phyloP scores from a whole-genome alignment of 306 rosid species.

The Luffa acutangula region DNA sequence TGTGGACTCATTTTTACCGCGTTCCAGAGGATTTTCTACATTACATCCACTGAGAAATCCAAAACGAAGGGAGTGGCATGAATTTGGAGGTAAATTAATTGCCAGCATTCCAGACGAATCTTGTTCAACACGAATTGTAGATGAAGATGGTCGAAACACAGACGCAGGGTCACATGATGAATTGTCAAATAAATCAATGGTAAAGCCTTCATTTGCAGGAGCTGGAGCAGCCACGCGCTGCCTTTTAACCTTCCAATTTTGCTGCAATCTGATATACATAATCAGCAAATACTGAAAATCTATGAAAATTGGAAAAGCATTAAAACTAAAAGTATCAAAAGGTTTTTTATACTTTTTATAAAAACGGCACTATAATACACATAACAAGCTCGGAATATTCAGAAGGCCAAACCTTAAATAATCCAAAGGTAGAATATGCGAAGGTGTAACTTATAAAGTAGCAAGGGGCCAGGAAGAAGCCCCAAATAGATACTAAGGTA shows the following conservation, averaged over 20 bases:
- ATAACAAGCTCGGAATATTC: not conserved
- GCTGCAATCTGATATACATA: constrained; percentile 73
- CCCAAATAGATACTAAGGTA: not conserved
- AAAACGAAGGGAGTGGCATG: constrained; percentile 58
- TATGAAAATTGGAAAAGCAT: not conserved
- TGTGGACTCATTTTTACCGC: constrained; percentile 20
- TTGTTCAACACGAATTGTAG: constrained; percentile 65
- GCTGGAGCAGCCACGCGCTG: constrained; percentile 65
- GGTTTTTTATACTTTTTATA: not conserved
- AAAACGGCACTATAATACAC: not conserved
- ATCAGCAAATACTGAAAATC: constrained; percentile 13
- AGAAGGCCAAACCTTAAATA: not conserved
- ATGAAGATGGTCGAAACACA: constrained; percentile 43
- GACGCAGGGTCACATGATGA: constrained; percentile 51
- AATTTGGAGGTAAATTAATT: constrained; percentile 54
- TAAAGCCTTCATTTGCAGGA: constrained; percentile 91
- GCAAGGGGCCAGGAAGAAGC: not conserved
- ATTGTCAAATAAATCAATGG: constrained; percentile 86
- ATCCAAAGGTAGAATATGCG: not conserved
- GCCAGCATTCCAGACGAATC: constrained; percentile 90
- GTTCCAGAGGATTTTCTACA: constrained; percentile 25
- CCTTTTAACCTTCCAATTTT: constrained; percentile 95
- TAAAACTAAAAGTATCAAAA: not conserved
- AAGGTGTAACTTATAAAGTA: not conserved
- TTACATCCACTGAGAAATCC: constrained; percentile 44